Percentiles rank a stretch among this genome's conserved stretches.
phyloP scores from a whole-genome alignment of 2,329 filamentous ascomycete genomes.

The Ophiostoma triangulosporum region DNA sequence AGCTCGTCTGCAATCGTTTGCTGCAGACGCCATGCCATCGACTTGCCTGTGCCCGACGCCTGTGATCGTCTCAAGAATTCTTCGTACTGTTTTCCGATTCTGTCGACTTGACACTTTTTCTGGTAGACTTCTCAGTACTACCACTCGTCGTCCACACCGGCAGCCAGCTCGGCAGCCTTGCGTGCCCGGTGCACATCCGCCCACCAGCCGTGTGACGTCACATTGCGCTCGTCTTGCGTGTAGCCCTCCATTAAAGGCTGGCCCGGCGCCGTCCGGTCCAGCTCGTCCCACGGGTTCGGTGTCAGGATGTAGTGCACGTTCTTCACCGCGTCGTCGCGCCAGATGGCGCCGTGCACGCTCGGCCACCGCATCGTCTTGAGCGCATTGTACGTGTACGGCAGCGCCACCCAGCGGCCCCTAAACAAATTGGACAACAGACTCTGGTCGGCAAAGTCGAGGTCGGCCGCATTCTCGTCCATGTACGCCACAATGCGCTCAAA shows the following conservation, averaged over 20 bases:
- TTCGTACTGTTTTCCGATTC: too few relatives aligned
- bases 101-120: too few relatives aligned
- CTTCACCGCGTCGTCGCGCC: conserved; percentile 44
- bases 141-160: conserved; percentile 12
- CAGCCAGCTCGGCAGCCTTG: conserved; percentile 11
- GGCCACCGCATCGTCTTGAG: conserved; percentile 42
- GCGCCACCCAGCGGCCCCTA: conserved; percentile 39
- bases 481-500: conserved; percentile 37
- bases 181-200: conserved; percentile 30
- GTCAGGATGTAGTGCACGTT: conserved; percentile 48
- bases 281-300: conserved; percentile 47
- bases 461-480: conserved; percentile 31
- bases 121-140: too few relatives aligned
- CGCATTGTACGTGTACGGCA: conserved; percentile 50
- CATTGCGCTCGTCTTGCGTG: conserved; percentile 22
- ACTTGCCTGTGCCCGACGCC: too few relatives aligned
- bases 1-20: too few relatives aligned
- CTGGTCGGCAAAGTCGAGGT: conserved; percentile 47
- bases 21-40: too few relatives aligned
- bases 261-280: conserved; percentile 25
- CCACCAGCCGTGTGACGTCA: conserved; percentile 45
- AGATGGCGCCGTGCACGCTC: conserved; percentile 40
- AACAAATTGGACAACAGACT: conserved; percentile 43
- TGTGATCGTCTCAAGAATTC: too few relatives aligned
- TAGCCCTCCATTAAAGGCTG: conserved; percentile 21